Conservation (phyloP, 768 basidiomycete genomes). For the Lactarius pseudohatsudake region DNA sequence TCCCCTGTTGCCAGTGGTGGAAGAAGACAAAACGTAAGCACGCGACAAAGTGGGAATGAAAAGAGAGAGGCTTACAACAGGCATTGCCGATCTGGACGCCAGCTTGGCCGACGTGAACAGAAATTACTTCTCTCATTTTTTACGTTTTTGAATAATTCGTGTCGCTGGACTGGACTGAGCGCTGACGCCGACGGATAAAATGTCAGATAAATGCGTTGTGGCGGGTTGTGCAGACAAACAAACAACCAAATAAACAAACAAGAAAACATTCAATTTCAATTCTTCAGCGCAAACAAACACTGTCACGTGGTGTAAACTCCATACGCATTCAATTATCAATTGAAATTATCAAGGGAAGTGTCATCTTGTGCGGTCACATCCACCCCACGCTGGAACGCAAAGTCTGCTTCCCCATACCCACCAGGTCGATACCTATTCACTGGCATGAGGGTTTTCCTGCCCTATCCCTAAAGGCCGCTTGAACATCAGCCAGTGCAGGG, state of each 20-base stretch:
- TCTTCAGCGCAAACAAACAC: not conserved
- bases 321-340: no score
- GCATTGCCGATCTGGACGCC: conserved; percentile 94
- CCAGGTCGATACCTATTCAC: no score
- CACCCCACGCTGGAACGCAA: no score
- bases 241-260: conserved; percentile 4
- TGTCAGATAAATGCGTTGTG: conserved; percentile 3
- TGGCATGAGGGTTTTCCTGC: no score
- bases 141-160: conserved; percentile 3
- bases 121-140: conserved; percentile 90
- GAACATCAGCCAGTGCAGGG: no score
- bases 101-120: conserved; percentile 95
- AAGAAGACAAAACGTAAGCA: conserved; percentile 29
- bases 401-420: no score
- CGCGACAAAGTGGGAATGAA: conserved; percentile 24
- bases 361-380: no score
- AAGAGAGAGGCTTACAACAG: conserved; percentile 67
- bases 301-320: no score
- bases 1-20: conserved; percentile 64
- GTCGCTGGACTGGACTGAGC: conserved; percentile 1
- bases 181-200: not conserved
- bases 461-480: no score
- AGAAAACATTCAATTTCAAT: not conserved
- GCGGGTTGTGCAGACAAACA: conserved; percentile 1
- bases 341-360: no score